A percentile compares a stretch with the other conserved stretches of the same genome.
Evolutionary conservation across 768 basidiomycete species (phyloP).

Genomic region (Calvatia gigantea): DNA sequence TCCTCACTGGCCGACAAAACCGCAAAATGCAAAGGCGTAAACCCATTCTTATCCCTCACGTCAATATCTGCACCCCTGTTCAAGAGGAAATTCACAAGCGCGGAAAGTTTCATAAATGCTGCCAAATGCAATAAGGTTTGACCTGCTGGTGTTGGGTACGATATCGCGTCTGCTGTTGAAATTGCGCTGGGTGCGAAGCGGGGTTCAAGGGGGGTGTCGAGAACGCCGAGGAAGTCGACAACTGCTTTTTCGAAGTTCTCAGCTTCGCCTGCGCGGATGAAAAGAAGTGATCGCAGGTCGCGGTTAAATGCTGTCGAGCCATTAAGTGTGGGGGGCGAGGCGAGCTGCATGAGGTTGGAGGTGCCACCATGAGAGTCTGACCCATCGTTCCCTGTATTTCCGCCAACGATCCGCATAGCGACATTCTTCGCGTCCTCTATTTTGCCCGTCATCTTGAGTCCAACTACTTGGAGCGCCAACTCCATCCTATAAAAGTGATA

Average conservation of each 20-base stretch:
- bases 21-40: conserved; percentile 86
- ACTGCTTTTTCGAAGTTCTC: conserved; percentile 74
- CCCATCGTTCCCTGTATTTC: conserved; percentile 57
- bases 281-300: conserved; percentile 55
- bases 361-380: conserved; percentile 33
- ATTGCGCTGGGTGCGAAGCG: conserved; percentile 34
- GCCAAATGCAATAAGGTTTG: conserved; percentile 92
- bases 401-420: conserved; percentile 83
- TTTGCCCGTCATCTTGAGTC: conserved; percentile 94
- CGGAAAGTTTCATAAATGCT: conserved; percentile 69
- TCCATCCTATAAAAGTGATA: conserved; percentile 67
- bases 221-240: conserved; percentile 73
- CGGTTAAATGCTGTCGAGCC: conserved; percentile 30
- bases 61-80: conserved; percentile 75
- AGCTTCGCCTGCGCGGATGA: conserved; percentile 49
- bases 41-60: conserved; percentile 84
- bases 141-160: conserved; percentile 63
- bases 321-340: conserved; percentile 29
- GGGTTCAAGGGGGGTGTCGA: conserved; percentile 60
- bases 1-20: conserved; percentile 58
- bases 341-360: conserved; percentile 53
- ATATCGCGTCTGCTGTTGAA: conserved; percentile 56
- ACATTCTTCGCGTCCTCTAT: conserved; percentile 92
- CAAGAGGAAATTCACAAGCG: conserved; percentile 70
- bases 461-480: conserved; percentile 91